These are phyloP conservation scores for Chlorella variabilis DNA, from an alignment of 163 green algal species.

Conservation along the genomic window DNA sequence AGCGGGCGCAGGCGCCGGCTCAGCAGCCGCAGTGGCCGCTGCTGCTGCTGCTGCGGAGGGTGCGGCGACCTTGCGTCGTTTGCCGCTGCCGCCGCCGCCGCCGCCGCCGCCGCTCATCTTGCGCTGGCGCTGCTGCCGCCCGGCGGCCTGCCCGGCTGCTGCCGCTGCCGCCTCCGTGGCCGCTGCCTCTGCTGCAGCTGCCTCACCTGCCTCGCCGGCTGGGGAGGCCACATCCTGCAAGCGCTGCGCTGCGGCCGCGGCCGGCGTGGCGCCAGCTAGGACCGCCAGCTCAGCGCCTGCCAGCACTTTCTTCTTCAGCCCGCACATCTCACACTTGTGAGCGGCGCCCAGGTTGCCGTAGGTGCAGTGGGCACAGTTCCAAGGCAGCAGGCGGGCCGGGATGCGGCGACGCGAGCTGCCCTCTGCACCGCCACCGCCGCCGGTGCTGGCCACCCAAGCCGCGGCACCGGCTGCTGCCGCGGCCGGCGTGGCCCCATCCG, in stretches of 20 bases:
- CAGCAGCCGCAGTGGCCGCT: background rate
- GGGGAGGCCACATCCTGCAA: background rate
- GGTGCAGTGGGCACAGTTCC: conserved; percentile 60
- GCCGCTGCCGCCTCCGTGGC: background rate
- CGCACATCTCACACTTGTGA: conserved; percentile 45
- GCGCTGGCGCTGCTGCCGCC: conserved; percentile 18
- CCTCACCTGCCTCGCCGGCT: background rate
- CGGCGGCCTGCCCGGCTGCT: background rate
- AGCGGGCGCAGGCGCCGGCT: background rate
- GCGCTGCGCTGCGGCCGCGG: background rate
- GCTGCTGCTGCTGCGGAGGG: background rate
- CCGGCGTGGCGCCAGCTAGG: background rate
- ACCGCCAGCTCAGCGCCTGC: background rate
- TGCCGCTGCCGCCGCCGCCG: background rate
- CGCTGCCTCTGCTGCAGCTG: background rate
- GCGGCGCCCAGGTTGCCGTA: conserved; percentile 55
- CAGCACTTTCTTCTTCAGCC: conserved; percentile 15
- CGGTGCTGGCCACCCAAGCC: background rate
- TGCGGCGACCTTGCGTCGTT: conserved; percentile 1
- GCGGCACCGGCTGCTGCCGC: background rate
- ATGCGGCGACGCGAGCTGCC: conserved; percentile 34
- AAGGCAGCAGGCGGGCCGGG: conserved; percentile 51
- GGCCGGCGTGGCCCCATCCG: background rate
- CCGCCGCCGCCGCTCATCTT: conserved; percentile 17
- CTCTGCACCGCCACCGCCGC: background rate